Evolutionary conservation across 2,329 filamentous ascomycete species (phyloP).

Genomic region (Bipolaris bicolor): DNA sequence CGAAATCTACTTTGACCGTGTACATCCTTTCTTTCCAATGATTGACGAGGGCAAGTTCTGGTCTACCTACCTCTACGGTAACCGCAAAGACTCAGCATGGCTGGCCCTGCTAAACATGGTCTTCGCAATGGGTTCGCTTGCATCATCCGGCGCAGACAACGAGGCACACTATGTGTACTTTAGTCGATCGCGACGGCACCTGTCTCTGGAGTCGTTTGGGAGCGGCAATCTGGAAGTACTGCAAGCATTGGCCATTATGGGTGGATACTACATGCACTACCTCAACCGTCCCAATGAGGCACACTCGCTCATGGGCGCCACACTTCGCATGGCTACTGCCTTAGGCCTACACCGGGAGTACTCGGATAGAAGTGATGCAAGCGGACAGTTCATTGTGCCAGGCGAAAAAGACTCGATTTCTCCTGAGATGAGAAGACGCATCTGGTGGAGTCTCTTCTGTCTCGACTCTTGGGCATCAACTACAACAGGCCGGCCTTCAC

Average conservation of each 20-base stretch:
- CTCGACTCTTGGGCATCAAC: slow-evolving; percentile 54
- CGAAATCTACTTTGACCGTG: slow-evolving; percentile 76
- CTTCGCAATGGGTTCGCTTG: slow-evolving; percentile 75
- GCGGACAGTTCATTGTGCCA: slow-evolving; percentile 23
- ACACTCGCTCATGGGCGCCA: slow-evolving; percentile 73
- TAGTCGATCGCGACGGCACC: slow-evolving; percentile 68
- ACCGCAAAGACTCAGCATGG: slow-evolving; percentile 72
- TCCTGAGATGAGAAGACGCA: slow-evolving; percentile 50
- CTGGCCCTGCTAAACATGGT: slow-evolving; percentile 76
- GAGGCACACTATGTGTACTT: slow-evolving; percentile 74
- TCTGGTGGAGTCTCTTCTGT: slow-evolving; percentile 56
- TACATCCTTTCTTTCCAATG: slow-evolving; percentile 75
- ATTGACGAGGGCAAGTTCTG: slow-evolving; percentile 74
- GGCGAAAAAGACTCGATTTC: slow-evolving; percentile 45
- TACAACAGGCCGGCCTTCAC: slow-evolving; percentile 51
- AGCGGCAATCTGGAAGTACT: slow-evolving; percentile 75
- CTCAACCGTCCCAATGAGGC: slow-evolving; percentile 79
- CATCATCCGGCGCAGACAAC: slow-evolving; percentile 66
- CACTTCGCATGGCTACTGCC: slow-evolving; percentile 75
- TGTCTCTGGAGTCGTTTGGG: slow-evolving; percentile 71
- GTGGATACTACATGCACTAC: slow-evolving; percentile 79
- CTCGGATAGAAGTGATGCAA: slow-evolving; percentile 41
- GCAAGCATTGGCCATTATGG: slow-evolving; percentile 73
- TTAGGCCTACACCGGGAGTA: slow-evolving; percentile 74
- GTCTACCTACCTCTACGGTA: slow-evolving; percentile 66